These are phyloP conservation scores for Fusarium devonianum DNA, from an alignment of 2,329 filamentous ascomycete genomes.

Conservation along the genomic window DNA sequence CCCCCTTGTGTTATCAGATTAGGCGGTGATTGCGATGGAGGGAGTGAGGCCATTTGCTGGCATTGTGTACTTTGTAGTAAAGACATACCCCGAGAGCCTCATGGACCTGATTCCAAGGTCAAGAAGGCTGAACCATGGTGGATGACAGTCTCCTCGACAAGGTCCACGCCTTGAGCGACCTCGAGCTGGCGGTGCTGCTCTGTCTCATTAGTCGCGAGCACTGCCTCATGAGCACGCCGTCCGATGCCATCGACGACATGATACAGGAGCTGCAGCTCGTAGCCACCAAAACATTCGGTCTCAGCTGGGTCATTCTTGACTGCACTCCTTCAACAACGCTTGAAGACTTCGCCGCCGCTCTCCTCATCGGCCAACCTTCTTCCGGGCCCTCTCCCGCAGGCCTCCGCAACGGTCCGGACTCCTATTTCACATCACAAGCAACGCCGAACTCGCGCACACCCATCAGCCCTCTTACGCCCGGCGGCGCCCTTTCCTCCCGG, in stretches of 20 bases:
- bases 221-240: conserved; percentile 81
- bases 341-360: conserved; percentile 78
- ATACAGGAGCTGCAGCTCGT: conserved; percentile 77
- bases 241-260: conserved; percentile 69
- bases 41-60: conserved; percentile 12
- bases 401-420: conserved; percentile 39
- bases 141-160: conserved; percentile 68
- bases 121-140: conserved; percentile 59
- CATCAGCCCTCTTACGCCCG: conserved; percentile 42
- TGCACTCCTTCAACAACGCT: conserved; percentile 78
- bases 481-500: conserved; percentile 43
- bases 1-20: conserved; percentile 4
- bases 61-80: conserved; percentile 1
- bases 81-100: conserved; percentile 18
- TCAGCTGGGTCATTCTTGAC: conserved; percentile 73
- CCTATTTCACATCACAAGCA: conserved; percentile 43
- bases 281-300: conserved; percentile 73
- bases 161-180: conserved; percentile 81
- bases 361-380: conserved; percentile 58
- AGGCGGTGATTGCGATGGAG: conserved; percentile 16
- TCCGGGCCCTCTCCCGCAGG: conserved; percentile 38
- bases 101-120: conserved; percentile 38
- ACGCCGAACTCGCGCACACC: conserved; percentile 36
- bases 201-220: conserved; percentile 84
- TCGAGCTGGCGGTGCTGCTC: conserved; percentile 85